Conservation (phyloP, 1,284 basidiomycete genomes). For the Apiotrichum porosum region DNA sequence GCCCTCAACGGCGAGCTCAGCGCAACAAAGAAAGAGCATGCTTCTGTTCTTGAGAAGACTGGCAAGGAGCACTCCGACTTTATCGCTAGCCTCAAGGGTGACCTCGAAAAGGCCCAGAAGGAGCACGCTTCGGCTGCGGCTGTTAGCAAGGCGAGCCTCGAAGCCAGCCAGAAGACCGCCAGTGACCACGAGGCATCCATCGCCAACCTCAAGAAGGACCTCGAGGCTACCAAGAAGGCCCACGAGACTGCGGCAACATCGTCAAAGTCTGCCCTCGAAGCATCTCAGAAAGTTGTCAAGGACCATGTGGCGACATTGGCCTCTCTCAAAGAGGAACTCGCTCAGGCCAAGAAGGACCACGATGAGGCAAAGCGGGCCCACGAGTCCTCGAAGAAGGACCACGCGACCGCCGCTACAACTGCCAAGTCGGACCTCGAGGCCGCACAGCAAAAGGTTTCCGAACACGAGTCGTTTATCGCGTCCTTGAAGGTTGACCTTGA, state of each 20-base stretch:
- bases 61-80: slow-evolving; percentile 1
- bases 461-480: slow-evolving; percentile 1
- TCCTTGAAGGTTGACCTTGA: slow-evolving; percentile 1
- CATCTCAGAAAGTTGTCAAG: background rate
- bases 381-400: background rate
- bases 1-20: slow-evolving; percentile 5
- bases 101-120: slow-evolving; percentile 1
- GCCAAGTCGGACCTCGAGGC: background rate
- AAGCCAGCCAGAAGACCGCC: background rate
- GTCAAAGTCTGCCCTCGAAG: background rate
- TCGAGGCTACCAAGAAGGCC: background rate
- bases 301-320: slow-evolving; percentile 1
- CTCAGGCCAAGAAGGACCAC: background rate
- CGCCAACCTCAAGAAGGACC: background rate
- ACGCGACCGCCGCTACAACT: background rate
- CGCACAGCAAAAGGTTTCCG: background rate
- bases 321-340: background rate
- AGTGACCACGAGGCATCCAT: background rate
- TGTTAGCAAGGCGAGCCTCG: too few relatives aligned
- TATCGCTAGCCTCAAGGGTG: background rate
- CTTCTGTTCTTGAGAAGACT: background rate
- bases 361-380: background rate
- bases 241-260: background rate
- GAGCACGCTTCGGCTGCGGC: too few relatives aligned
- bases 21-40: background rate